Percentiles rank a stretch among this genome's conserved stretches.
Conservation (phyloP, 2,329 filamentous ascomycete genomes). For the Arthrobotrys pseudoclavata region DNA sequence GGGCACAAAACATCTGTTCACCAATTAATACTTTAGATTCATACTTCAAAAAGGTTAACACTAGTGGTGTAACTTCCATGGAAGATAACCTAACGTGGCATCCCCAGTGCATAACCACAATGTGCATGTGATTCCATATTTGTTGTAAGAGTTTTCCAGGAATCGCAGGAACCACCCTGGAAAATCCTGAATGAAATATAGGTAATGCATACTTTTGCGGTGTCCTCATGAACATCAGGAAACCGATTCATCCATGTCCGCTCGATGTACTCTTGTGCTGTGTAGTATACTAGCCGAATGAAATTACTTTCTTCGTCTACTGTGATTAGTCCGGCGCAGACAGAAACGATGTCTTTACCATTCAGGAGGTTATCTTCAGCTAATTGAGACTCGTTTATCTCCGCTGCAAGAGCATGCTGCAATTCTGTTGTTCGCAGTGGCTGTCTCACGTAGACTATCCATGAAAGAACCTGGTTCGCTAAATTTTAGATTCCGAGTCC, state of each 20-base stretch:
- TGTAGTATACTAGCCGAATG: conserved; percentile 64
- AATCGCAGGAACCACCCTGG: too few species aligned
- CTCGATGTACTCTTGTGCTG: conserved; percentile 64
- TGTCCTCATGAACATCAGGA: conserved; percentile 14
- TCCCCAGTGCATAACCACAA: too few species aligned
- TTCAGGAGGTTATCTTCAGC: conserved; percentile 23
- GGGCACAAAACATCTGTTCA: neutral
- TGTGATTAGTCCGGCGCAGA: conserved; percentile 64
- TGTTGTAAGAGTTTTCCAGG: too few species aligned
- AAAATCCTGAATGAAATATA: neutral
- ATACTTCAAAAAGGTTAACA: neutral
- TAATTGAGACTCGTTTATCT: neutral
- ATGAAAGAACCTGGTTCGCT: conserved; percentile 13
- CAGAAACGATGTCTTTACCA: conserved; percentile 17
- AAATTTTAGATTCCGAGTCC: neutral
- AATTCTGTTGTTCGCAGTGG: conserved; percentile 7
- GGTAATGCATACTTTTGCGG: conserved; percentile 8
- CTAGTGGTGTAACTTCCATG: neutral
- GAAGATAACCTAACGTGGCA: neutral
- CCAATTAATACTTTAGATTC: neutral
- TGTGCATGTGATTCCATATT: too few species aligned
- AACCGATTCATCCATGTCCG: neutral
- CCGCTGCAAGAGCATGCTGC: conserved; percentile 21
- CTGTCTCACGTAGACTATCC: conserved; percentile 14
- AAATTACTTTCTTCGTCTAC: conserved; percentile 63